Conservation (phyloP, 257 asterid species). For the Lavandula angustifolia region DNA sequence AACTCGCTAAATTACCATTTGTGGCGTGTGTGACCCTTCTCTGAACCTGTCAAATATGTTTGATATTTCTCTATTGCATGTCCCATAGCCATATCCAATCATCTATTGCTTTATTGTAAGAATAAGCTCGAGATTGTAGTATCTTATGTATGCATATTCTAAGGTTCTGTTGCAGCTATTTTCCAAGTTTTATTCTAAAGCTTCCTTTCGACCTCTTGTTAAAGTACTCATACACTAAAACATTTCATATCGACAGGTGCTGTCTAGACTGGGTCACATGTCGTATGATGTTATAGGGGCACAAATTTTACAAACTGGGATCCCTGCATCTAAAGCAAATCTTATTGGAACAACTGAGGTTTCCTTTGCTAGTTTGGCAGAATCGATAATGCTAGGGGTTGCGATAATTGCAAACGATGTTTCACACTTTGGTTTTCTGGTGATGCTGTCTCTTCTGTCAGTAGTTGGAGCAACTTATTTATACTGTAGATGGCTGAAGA, state of each 20-base stretch:
- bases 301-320: constrained; percentile 92
- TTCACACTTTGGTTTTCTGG: constrained; percentile 79
- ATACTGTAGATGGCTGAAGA: constrained; percentile 80
- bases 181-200: neutral
- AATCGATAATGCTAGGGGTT: constrained; percentile 81
- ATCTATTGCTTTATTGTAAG: neutral
- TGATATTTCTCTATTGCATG: neutral
- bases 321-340: constrained; percentile 92
- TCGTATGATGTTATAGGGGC: constrained; percentile 87
- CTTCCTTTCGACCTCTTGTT: constrained; percentile 22
- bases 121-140: constrained; percentile 19
- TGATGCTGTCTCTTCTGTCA: constrained; percentile 69
- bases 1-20: neutral
- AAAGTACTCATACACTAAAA: constrained; percentile 18
- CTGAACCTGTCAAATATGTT: neutral
- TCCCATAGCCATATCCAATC: neutral
- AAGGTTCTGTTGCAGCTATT: constrained; percentile 1
- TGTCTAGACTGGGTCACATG: constrained; percentile 95
- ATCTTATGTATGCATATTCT: neutral
- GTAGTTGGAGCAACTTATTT: constrained; percentile 83
- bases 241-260: constrained; percentile 51
- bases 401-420: constrained; percentile 81
- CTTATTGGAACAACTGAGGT: constrained; percentile 93
- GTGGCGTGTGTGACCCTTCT: neutral
- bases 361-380: constrained; percentile 92